A percentile compares a stretch with the other conserved stretches of the same genome.
phyloP scores from a whole-genome alignment of 192 early-diverging fungal species.

The Entomortierella lignicola region DNA sequence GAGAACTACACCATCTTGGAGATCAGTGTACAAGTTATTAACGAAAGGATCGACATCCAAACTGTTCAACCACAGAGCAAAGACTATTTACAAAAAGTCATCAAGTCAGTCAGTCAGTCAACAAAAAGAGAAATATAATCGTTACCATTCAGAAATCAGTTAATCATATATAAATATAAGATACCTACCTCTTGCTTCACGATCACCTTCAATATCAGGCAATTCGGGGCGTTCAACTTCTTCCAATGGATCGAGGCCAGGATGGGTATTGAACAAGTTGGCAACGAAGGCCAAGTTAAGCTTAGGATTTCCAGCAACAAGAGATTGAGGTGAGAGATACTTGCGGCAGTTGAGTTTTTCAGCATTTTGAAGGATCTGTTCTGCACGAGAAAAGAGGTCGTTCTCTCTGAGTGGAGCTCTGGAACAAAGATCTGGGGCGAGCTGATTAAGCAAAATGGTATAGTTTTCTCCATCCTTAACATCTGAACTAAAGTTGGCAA shows the following conservation, averaged over 20 bases:
- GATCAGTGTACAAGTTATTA: conserved; percentile 97
- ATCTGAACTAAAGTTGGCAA: conserved; percentile 93
- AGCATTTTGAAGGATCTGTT: conserved; percentile 88
- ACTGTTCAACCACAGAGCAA: conserved; percentile 98
- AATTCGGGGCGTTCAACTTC: conserved; percentile 94
- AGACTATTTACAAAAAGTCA: conserved; percentile 76
- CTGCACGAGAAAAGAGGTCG: conserved; percentile 87
- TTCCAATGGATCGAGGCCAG: conserved; percentile 90
- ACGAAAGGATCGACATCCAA: conserved; percentile 97
- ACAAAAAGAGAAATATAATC: too few relatives aligned
- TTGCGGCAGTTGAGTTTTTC: conserved; percentile 94
- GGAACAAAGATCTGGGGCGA: conserved; percentile 85
- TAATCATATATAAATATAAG: too few relatives aligned
- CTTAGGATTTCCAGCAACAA: conserved; percentile 96
- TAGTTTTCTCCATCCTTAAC: conserved; percentile 97
- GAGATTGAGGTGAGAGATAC: conserved; percentile 92
- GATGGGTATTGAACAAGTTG: conserved; percentile 97
- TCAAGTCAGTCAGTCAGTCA: too few relatives aligned
- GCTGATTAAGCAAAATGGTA: conserved; percentile 92
- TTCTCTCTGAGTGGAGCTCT: conserved; percentile 81
- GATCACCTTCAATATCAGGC: conserved; percentile 85
- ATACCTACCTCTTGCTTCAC: conserved; percentile 86
- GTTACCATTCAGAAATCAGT: too few relatives aligned
- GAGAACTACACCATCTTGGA: conserved; percentile 86
- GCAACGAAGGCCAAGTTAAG: conserved; percentile 99